These are phyloP conservation scores for Chaetomidium leptoderma DNA, from an alignment of 495 filamentous ascomycete genomes.

Conservation along the genomic window DNA sequence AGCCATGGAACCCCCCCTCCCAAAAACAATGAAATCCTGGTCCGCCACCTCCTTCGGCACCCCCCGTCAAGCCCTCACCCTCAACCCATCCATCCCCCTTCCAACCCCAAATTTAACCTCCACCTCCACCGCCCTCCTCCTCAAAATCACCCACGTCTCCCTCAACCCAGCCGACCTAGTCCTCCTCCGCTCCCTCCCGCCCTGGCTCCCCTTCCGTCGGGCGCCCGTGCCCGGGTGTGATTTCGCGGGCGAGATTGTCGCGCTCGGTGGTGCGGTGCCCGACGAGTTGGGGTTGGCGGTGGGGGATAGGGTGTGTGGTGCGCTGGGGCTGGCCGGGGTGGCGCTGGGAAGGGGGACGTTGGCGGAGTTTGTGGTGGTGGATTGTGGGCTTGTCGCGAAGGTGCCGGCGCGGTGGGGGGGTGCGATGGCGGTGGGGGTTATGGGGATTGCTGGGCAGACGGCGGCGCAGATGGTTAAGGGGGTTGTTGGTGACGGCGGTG, in stretches of 20 bases:
- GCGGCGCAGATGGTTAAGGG: conserved; percentile 17
- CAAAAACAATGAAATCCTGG: conserved; percentile 24
- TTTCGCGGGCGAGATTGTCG: conserved; percentile 38
- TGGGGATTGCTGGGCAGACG: conserved; percentile 37
- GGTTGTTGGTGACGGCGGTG: neutral
- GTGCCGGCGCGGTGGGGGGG: conserved; percentile 21
- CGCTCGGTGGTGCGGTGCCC: conserved; percentile 18
- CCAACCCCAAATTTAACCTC: neutral
- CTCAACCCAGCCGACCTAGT: conserved; percentile 43
- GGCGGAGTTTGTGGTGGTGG: conserved; percentile 37
- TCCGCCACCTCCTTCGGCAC: conserved; percentile 11
- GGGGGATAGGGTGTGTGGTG: conserved; percentile 33
- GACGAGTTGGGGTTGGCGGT: conserved; percentile 6
- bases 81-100: neutral
- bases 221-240: conserved; percentile 39
- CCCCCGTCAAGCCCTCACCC: conserved; percentile 16
- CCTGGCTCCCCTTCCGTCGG: conserved; percentile 31
- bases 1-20: too few relatives aligned
- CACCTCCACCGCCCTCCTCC: conserved; percentile 27
- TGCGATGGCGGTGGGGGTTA: conserved; percentile 32
- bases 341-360: conserved; percentile 32
- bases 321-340: conserved; percentile 25
- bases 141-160: conserved; percentile 38
- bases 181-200: conserved; percentile 31
- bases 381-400: conserved; percentile 17